Conservation (phyloP, 2,329 filamentous ascomycete species). For the Lojkania enalia region DNA sequence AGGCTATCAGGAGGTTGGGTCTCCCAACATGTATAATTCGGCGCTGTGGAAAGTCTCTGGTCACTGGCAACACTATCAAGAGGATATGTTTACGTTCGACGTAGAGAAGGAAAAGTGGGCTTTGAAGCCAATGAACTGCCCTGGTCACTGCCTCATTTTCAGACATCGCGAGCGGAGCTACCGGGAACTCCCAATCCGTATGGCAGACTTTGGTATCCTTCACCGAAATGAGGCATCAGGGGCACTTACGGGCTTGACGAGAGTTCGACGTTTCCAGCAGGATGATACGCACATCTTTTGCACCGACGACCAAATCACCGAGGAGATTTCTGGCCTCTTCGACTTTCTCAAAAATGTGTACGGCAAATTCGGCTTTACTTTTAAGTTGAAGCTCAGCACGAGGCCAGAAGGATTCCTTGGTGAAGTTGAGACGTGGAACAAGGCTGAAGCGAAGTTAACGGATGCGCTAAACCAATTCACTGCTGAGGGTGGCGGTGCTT, state of each 20-base stretch:
- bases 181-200: slow-evolving; percentile 83
- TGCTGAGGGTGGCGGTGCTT: slow-evolving; percentile 63
- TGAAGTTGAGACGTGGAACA: slow-evolving; percentile 83
- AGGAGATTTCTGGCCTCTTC: slow-evolving; percentile 81
- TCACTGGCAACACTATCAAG: slow-evolving; percentile 89
- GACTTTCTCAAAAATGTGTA: slow-evolving; percentile 83
- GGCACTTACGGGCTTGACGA: slow-evolving; percentile 84
- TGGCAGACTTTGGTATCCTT: slow-evolving; percentile 93
- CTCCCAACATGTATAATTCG: slow-evolving; percentile 95
- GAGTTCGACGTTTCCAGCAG: slow-evolving; percentile 92
- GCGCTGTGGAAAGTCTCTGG: slow-evolving; percentile 92
- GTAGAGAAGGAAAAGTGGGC: slow-evolving; percentile 83
- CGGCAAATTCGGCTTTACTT: slow-evolving; percentile 82
- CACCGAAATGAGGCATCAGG: slow-evolving; percentile 96
- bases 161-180: slow-evolving; percentile 82
- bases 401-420: slow-evolving; percentile 88
- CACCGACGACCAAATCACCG: slow-evolving; percentile 73
- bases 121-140: slow-evolving; percentile 98
- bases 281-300: slow-evolving; percentile 98
- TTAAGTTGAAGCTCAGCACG: slow-evolving; percentile 94
- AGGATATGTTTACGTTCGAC: slow-evolving; percentile 91
- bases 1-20: slow-evolving; percentile 92
- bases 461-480: slow-evolving; percentile 77
- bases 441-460: slow-evolving; percentile 79
- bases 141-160: slow-evolving; percentile 89